Percentiles rank a stretch among this genome's conserved stretches.
phyloP scores from a whole-genome alignment of 495 filamentous ascomycete species.

The Trichoderma erinaceum region DNA sequence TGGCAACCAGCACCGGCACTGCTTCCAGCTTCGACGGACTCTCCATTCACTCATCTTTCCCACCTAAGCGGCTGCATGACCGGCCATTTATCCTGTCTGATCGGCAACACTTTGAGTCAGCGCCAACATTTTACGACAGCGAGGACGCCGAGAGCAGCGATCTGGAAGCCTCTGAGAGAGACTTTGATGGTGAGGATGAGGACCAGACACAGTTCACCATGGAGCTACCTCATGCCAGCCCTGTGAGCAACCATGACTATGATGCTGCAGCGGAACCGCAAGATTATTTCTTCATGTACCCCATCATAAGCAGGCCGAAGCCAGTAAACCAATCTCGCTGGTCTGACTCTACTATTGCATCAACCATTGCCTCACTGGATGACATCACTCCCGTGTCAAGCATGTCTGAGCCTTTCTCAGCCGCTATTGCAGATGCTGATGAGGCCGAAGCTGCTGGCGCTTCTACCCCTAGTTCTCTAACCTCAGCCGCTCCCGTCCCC shows the following conservation, averaged over 20 bases:
- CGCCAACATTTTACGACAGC: conserved; percentile 3
- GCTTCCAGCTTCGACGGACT: not conserved
- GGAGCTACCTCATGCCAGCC: conserved; percentile 15
- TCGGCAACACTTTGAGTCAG: not conserved
- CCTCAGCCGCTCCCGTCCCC: conserved; percentile 18
- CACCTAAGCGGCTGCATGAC: conserved; percentile 12
- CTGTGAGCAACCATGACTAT: not conserved
- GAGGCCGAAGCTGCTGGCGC: conserved; percentile 19
- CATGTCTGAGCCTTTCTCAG: not conserved
- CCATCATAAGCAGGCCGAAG: not conserved
- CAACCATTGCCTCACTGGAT: conserved; percentile 6
- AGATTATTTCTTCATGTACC: conserved; percentile 16
- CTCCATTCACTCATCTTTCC: conserved; percentile 1
- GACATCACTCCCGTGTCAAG: not conserved
- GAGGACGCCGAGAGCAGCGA: conserved; percentile 9
- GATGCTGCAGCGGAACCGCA: not conserved
- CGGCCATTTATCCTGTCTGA: conserved; percentile 3
- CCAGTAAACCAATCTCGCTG: conserved; percentile 10
- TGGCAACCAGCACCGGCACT: conserved; percentile 1
- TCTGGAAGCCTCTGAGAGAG: conserved; percentile 3
- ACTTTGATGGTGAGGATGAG: conserved; percentile 14
- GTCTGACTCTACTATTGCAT: conserved; percentile 17
- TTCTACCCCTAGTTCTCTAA: conserved; percentile 25
- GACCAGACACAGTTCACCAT: conserved; percentile 14
- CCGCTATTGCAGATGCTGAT: not conserved